phyloP scores from a whole-genome alignment of 2,329 filamentous ascomycete species.

The Raffaelea albimanens region DNA sequence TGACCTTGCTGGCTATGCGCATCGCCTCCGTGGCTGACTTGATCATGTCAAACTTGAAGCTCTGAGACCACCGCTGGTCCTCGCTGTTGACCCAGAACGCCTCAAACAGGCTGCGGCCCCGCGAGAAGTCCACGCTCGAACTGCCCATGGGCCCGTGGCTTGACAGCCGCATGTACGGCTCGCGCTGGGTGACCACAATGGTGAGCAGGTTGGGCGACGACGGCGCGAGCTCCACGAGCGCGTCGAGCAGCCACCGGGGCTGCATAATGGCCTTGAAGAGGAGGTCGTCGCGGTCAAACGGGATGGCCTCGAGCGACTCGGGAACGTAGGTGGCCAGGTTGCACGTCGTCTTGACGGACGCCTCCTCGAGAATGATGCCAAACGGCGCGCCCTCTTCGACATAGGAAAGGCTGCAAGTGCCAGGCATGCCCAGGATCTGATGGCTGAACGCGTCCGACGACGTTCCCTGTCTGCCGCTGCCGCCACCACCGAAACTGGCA shows the following conservation, averaged over 20 bases:
- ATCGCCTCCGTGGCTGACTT: constrained; percentile 86
- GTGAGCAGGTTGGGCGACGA: constrained; percentile 66
- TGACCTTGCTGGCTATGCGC: constrained; percentile 85
- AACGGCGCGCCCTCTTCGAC: constrained; percentile 65
- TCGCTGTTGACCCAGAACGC: constrained; percentile 66
- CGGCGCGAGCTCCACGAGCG: constrained; percentile 57
- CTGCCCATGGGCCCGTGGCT: constrained; percentile 51
- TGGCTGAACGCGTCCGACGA: constrained; percentile 67
- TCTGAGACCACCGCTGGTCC: constrained; percentile 49
- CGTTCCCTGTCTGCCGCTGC: too few species aligned
- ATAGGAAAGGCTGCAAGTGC: constrained; percentile 80
- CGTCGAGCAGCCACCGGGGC: constrained; percentile 61
- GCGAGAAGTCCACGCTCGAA: constrained; percentile 58
- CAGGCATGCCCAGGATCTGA: constrained; percentile 71
- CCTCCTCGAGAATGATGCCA: constrained; percentile 77
- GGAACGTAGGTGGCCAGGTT: constrained; percentile 82
- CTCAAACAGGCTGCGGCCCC: constrained; percentile 59
- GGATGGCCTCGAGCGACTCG: constrained; percentile 69
- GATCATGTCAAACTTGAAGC: constrained; percentile 80
- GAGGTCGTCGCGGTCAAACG: constrained; percentile 71
- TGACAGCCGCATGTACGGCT: constrained; percentile 67
- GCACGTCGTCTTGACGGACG: constrained; percentile 79
- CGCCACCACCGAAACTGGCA: not conserved
- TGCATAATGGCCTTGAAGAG: constrained; percentile 94
- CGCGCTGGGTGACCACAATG: constrained; percentile 52